phyloP scores from a whole-genome alignment of 2,329 filamentous ascomycete genomes.

The Cytospora piceicola region DNA sequence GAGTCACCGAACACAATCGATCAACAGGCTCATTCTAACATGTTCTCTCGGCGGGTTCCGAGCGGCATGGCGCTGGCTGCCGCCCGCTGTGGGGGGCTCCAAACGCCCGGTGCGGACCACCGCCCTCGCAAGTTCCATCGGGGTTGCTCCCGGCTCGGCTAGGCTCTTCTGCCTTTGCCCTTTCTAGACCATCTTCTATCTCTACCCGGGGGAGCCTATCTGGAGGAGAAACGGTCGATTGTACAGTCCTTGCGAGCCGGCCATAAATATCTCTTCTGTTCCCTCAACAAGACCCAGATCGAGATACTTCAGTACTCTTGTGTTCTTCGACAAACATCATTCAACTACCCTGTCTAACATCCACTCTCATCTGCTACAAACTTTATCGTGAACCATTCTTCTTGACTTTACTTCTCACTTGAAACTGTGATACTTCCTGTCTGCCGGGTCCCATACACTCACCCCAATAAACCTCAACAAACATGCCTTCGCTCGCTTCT shows the following conservation, averaged over 20 bases:
- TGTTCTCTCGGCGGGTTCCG: constrained; percentile 20
- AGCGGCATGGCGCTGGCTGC: constrained; percentile 23
- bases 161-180: constrained; percentile 13
- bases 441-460: background rate
- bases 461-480: constrained; percentile 28
- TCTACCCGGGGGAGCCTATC: background rate
- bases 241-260: background rate
- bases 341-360: background rate
- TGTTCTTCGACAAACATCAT: background rate
- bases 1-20: constrained; percentile 12
- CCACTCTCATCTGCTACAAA: background rate
- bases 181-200: constrained; percentile 6
- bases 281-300: background rate
- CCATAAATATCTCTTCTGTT: constrained; percentile 8
- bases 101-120: constrained; percentile 1
- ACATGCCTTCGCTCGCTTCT: constrained; percentile 61
- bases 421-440: background rate
- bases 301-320: background rate
- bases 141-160: constrained; percentile 15
- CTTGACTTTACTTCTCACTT: background rate
- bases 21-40: background rate
- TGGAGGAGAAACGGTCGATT: background rate
- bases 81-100: constrained; percentile 20
- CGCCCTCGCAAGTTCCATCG: background rate
- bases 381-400: background rate